phyloP scores from a whole-genome alignment of 163 green algal species.

The Coccomyxa subellipsoidea region DNA sequence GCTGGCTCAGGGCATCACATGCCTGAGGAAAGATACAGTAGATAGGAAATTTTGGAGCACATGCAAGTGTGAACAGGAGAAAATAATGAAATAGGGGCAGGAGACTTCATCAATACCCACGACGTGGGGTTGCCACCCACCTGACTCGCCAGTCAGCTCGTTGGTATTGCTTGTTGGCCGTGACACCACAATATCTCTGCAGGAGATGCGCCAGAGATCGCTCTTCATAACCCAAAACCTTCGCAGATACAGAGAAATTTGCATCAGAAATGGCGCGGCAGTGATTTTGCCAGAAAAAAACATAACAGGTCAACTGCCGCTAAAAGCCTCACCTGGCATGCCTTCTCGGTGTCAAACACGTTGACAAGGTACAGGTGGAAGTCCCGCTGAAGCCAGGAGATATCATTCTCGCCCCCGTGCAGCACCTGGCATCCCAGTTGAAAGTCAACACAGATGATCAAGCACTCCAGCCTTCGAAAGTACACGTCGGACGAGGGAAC shows the following conservation, averaged over 20 bases:
- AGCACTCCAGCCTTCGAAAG: too few relatives aligned
- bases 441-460: too few relatives aligned
- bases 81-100: too few relatives aligned
- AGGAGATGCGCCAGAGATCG: conserved; percentile 60
- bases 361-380: conserved; percentile 76
- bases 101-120: background rate
- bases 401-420: conserved; percentile 72
- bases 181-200: conserved; percentile 51
- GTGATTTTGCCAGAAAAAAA: too few relatives aligned
- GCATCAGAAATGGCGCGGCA: background rate
- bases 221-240: conserved; percentile 15
- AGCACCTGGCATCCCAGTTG: conserved; percentile 50
- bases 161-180: conserved; percentile 66
- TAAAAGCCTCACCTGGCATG: conserved; percentile 61
- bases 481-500: too few relatives aligned
- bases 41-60: too few relatives aligned
- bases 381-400: conserved; percentile 79
- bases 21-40: too few relatives aligned
- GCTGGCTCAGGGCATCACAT: too few relatives aligned
- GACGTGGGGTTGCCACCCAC: background rate
- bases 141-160: conserved; percentile 58
- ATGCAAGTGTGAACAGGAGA: too few relatives aligned
- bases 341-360: conserved; percentile 76
- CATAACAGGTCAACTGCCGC: too few relatives aligned
- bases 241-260: background rate